These are phyloP conservation scores for Quercus aquifolioides DNA, from an alignment of 306 rosid genomes.

Conservation along the genomic window DNA sequence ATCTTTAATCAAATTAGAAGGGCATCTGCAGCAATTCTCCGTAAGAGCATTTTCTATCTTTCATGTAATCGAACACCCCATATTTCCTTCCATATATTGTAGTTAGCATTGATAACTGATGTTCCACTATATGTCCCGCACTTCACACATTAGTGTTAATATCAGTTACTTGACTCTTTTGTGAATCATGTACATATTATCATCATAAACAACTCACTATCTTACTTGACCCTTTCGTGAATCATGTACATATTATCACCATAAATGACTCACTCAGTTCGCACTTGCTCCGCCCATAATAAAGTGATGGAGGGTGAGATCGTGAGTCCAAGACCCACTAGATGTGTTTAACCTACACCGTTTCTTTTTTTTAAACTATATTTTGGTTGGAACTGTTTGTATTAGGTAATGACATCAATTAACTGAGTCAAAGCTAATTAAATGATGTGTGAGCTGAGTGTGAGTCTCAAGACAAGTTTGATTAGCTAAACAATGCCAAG, in stretches of 20 bases:
- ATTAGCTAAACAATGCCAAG: neutral
- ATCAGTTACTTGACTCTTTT: neutral
- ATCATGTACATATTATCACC: no score
- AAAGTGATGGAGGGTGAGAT: no score
- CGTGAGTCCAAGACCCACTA: no score
- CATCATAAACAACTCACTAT: neutral
- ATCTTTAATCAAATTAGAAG: no score
- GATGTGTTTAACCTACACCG: no score
- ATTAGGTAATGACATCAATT: neutral
- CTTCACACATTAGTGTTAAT: neutral
- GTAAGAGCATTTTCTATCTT: no score
- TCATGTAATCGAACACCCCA: no score
- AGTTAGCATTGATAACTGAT: neutral
- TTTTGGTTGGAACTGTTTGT: neutral
- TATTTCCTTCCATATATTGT: neutral
- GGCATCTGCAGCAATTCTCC: no score
- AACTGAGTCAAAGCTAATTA: conserved; percentile 1
- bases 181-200: neutral
- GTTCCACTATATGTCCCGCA: conserved; percentile 1
- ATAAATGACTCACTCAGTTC: neutral
- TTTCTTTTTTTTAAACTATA: neutral
- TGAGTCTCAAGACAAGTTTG: conserved; percentile 14
- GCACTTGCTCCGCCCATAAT: no score
- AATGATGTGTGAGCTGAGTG: neutral
- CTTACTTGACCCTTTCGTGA: no score